Evolutionary conservation across 2,329 filamentous ascomycete genomes (phyloP), one percentile per base, ranked within the genome.

Genomic region (Colletotrichum sp.): DNA sequence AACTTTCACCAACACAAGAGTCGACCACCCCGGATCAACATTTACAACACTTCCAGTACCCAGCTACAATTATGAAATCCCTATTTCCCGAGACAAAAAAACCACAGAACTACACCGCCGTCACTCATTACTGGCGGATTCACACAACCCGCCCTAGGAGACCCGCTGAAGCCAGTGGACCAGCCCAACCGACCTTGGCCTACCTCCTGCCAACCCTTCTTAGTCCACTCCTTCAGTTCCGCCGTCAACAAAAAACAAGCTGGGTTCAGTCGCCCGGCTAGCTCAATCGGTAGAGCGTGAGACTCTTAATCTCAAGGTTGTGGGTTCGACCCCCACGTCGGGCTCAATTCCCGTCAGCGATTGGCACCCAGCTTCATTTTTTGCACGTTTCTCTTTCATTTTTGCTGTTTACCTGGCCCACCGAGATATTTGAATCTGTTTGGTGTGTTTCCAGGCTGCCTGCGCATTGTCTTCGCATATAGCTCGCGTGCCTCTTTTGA

Each of bases 211-310:
- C 38, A 24, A 18, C 55, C n/a, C 54, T 29, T 62, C 55, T 7
- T 33, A 57, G 4, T 12, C 7, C 13, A 62, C 24, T 7, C 21
- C 3, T 62, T 13, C n/a, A 4, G 2, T 8, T 4, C 6, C 12
- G n/a, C 15, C 31, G 7, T 38, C 72, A 67, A 57, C 61, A 66
- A n/a, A 16, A 43, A 36, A 24, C 29, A 71, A 61, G 62, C 72
- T 58, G 68, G 57, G 70, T 63, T 51, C 68, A 24, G 36, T 72
- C 68, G 87, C 87, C 87, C 85, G 87, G 88, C 86, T 91, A 91
- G 89, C 90, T 91, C 89, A 91, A 91, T 91, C 89, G 89, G 89
- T 92, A 93, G 91, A 93, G 90, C 90, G 90, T 92, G 87, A 91
- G 91, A 92, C 91, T 92, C 91, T 90, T 89, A 90, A 88, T 87